Evolutionary conservation across 768 basidiomycete species (phyloP).

Genomic region (Trametes elegans): DNA sequence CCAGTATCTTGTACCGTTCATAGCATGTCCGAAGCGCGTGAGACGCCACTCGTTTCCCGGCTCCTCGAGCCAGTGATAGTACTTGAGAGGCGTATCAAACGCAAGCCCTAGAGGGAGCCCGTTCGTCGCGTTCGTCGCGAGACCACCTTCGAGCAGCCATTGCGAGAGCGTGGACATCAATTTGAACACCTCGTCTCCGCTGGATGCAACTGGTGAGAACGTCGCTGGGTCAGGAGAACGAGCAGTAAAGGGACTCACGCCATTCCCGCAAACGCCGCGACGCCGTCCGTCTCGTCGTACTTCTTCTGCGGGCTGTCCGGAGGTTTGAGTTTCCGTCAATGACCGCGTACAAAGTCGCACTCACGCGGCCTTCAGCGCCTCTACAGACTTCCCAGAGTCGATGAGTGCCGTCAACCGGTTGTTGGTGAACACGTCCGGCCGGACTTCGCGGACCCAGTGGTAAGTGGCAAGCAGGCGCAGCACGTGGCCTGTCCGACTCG

Average conservation of each 20-base stretch:
- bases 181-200: constrained; percentile 8
- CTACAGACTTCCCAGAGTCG: constrained; percentile 55
- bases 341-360: background rate
- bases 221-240: background rate
- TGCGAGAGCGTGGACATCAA: background rate
- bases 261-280: constrained; percentile 65
- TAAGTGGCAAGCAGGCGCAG: constrained; percentile 75
- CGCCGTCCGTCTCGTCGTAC: constrained; percentile 61
- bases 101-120: constrained; percentile 56
- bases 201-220: background rate
- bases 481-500: constrained; percentile 49
- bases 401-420: constrained; percentile 67
- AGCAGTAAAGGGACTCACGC: constrained; percentile 41
- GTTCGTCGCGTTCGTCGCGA: background rate
- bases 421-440: constrained; percentile 69
- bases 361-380: constrained; percentile 5
- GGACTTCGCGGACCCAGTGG: constrained; percentile 65
- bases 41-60: constrained; percentile 43
- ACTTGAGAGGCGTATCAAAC: constrained; percentile 45
- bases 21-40: constrained; percentile 67
- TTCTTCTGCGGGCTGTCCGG: constrained; percentile 55
- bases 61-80: constrained; percentile 72
- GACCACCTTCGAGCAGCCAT: constrained; percentile 6
- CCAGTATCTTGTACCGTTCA: constrained; percentile 68
- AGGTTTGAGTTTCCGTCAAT: too few species aligned